These are phyloP conservation scores for Penstemon barbatus DNA, from an alignment of 257 asterid species.

Conservation along the genomic window DNA sequence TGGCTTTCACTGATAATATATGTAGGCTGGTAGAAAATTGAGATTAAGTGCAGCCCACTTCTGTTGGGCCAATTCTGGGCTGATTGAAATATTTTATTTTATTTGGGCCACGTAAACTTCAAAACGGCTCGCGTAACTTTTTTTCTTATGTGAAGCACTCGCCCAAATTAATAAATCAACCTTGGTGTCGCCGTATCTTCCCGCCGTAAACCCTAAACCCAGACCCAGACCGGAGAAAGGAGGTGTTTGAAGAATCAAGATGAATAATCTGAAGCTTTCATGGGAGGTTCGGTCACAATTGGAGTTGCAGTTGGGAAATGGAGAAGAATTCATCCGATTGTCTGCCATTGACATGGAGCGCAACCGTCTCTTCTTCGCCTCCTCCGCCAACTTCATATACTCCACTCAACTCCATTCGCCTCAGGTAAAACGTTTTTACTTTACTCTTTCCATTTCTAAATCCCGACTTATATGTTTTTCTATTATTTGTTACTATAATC, in stretches of 20 bases:
- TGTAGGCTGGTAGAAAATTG: no score
- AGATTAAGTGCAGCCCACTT: no score
- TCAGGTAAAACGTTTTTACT: conserved; percentile 34
- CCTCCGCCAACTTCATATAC: conserved; percentile 69
- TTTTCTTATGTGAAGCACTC: no score
- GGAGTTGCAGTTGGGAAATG: conserved; percentile 46
- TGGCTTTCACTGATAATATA: no score
- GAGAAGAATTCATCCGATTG: conserved; percentile 50
- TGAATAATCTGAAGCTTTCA: conserved; percentile 78
- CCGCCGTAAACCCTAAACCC: background rate
- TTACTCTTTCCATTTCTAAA: background rate
- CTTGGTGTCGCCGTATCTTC: no score
- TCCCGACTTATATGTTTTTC: background rate
- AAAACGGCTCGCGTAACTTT: no score
- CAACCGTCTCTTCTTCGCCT: conserved; percentile 73
- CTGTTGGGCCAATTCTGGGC: no score
- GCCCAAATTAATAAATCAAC: no score
- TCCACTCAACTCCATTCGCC: conserved; percentile 52
- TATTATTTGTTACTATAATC: background rate
- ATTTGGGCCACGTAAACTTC: no score
- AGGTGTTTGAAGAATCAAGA: conserved; percentile 22
- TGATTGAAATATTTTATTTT: no score
- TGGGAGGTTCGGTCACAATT: conserved; percentile 53
- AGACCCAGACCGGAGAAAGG: background rate
- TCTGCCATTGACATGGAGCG: conserved; percentile 78